A percentile compares a stretch with the other conserved stretches of the same genome.
Evolutionary conservation across 306 rosid species (phyloP).

Genomic region (Hippophae tibetana): DNA sequence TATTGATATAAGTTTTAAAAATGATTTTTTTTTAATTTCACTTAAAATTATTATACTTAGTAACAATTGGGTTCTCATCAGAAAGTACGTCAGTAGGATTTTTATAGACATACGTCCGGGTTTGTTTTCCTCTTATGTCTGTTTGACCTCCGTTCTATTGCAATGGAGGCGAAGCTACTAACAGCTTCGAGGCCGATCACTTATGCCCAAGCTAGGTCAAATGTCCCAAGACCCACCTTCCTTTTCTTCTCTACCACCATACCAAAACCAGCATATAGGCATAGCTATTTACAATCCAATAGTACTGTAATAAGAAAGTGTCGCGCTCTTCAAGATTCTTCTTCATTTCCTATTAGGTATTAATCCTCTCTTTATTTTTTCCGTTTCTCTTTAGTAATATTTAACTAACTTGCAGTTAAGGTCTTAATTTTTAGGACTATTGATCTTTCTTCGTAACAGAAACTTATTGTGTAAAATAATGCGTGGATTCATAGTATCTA

Average conservation of each 20-base stretch:
- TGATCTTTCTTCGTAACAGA: too few relatives aligned
- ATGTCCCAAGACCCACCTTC: slow-evolving; percentile 6
- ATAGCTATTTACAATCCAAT: neutral
- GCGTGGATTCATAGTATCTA: too few relatives aligned
- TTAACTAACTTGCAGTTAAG: neutral
- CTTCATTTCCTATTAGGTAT: slow-evolving; percentile 22
- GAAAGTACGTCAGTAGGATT: too few relatives aligned
- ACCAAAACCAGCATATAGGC: neutral
- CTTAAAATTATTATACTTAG: too few relatives aligned
- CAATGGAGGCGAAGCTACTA: slow-evolving; percentile 23
- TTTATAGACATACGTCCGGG: too few relatives aligned
- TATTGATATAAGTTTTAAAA: too few relatives aligned
- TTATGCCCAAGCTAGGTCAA: slow-evolving; percentile 13
- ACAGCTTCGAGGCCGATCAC: slow-evolving; percentile 1
- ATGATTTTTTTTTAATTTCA: too few relatives aligned
- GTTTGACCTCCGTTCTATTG: neutral
- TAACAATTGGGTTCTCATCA: too few relatives aligned
- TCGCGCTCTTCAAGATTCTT: slow-evolving; percentile 16
- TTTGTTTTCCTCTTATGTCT: neutral
- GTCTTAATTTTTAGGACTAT: neutral
- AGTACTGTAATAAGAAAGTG: neutral
- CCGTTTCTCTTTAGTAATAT: neutral
- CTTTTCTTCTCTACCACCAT: slow-evolving; percentile 12
- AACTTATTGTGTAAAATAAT: too few relatives aligned
- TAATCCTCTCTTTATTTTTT: neutral